Conservation (phyloP, 2,329 filamentous ascomycete species). For the Xylaria sp. region DNA sequence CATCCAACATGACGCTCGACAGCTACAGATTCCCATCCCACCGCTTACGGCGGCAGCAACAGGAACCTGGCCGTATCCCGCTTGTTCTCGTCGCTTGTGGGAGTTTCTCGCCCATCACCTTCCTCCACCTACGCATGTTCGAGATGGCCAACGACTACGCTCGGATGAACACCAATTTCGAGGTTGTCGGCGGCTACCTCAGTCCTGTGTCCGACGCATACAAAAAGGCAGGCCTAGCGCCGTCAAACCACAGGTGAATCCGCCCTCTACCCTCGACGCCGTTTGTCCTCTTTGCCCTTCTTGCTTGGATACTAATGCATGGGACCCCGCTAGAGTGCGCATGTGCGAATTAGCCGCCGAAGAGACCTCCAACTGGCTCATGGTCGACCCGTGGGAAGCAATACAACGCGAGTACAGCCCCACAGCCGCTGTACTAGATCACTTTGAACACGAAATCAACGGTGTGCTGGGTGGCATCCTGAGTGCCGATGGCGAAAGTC, state of each 20-base stretch:
- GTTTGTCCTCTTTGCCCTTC: not conserved
- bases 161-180: conserved; percentile 76
- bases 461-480: conserved; percentile 75
- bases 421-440: conserved; percentile 87
- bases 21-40: conserved; percentile 66
- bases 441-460: conserved; percentile 91
- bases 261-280: not conserved
- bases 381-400: conserved; percentile 92
- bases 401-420: conserved; percentile 83
- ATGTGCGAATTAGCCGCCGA: conserved; percentile 87
- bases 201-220: conserved; percentile 72
- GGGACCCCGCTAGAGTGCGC: conserved; percentile 57
- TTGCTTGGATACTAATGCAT: conserved; percentile 25
- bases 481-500: conserved; percentile 68
- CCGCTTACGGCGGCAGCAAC: conserved; percentile 62
- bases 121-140: conserved; percentile 84
- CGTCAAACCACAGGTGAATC: conserved; percentile 67
- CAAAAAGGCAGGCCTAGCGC: conserved; percentile 80
- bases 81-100: conserved; percentile 73
- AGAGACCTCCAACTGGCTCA: conserved; percentile 77
- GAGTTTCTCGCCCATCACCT: conserved; percentile 76
- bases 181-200: conserved; percentile 77
- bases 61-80: conserved; percentile 61
- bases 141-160: conserved; percentile 78
- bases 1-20: conserved; percentile 41